Evolutionary conservation across 192 early-diverging fungal genomes (phyloP), one percentile per base, ranked within the genome.

Genomic region (Linnemannia hyalina): DNA sequence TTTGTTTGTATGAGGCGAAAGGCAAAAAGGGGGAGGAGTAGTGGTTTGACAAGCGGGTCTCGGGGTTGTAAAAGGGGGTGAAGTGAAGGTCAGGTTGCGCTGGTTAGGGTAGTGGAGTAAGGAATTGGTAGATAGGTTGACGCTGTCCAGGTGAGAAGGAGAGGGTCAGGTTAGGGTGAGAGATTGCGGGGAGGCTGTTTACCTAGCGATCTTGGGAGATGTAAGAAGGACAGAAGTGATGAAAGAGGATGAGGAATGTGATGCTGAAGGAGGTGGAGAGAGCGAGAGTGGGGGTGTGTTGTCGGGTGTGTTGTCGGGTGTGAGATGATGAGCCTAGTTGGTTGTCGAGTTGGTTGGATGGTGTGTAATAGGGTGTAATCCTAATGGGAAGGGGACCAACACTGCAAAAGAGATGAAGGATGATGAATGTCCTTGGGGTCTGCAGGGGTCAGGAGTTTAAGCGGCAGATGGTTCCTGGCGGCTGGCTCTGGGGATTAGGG

Each of bases 371-470:
- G 60, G 29, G 10, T 15, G 60, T 29, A 65, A 65, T 65, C 10
- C 60, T 65, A 65, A 15, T 29, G 11, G 60, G 60, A 65, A 65
- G 60, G 60, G 60, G 60, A 65, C 29, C 60, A 15, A 65, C 60
- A 65, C 60, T 65, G 13, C 60, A 65, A 65, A 65, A 32, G n/a
- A 65, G 29, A 65, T 65, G 60, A 65, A 65, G 60, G 60, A 65
- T 65, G 60, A 65, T 26, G 26, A 32, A 32, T 32, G 26, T 13
- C 10, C 3, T 26, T 11, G 3, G 3, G 2, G 26, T 65, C 23
- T 65, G n/a, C n/a, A 26, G 22, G 55, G 3, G 60, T 65, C 60
- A 32, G 60, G 60, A 4, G 26, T 32, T 32, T 65, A 65, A 65
- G 60, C 55, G 7, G 29, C 55, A 2, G 55, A 26, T 57, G 55